phyloP scores from a whole-genome alignment of 2,329 filamentous ascomycete species.

The Aphanoascus verrucosus region DNA sequence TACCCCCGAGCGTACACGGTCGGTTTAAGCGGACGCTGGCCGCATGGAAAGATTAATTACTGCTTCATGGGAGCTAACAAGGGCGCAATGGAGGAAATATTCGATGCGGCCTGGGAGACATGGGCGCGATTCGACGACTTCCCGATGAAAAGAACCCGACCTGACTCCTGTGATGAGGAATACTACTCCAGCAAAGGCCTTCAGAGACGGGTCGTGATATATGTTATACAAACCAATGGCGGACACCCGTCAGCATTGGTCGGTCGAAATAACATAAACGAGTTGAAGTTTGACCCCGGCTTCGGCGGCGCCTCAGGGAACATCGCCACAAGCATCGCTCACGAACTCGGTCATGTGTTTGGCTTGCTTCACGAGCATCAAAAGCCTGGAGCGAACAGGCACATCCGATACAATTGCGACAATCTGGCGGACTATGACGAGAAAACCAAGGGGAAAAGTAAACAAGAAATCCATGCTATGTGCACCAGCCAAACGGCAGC shows the following conservation, averaged over 20 bases:
- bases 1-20: not conserved
- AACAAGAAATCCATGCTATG: not conserved
- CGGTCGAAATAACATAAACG: not conserved
- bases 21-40: not conserved
- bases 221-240: not conserved
- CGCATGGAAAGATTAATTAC: not conserved
- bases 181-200: too few species aligned
- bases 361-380: slow-evolving; percentile 5
- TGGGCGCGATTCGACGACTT: not conserved
- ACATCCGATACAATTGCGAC: not conserved
- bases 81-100: not conserved
- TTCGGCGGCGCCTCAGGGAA: not conserved
- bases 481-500: not conserved
- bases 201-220: too few species aligned
- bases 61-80: not conserved
- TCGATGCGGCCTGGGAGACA: not conserved
- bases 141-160: not conserved
- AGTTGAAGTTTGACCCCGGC: not conserved
- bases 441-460: not conserved
- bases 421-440: not conserved
- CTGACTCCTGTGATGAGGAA: too few species aligned
- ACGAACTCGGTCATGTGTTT: slow-evolving; percentile 5
- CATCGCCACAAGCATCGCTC: not conserved
- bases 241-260: not conserved
- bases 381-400: not conserved